Base-by-base conservation (phyloP, 1,284 basidiomycete species). In the Moniliophthora roreri region DNA sequence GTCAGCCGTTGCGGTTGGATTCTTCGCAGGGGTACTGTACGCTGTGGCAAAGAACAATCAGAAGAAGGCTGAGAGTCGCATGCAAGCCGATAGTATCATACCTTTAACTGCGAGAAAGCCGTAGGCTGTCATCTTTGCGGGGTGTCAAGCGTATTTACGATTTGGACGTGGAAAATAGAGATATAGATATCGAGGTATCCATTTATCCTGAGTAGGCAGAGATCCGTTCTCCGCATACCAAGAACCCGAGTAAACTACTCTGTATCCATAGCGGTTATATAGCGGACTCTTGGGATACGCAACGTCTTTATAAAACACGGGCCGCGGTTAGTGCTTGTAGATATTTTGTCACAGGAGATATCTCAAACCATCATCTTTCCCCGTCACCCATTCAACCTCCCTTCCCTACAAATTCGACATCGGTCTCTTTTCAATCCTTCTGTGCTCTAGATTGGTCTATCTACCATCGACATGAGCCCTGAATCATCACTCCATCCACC, bases 21-120 rank as follows among this genome's bases (percentile, higher is more conserved):
- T 98, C 73, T 78, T 97, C 60, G 94, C 96, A 20, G 96, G 95
- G 9, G 66, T 95, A 49, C 76, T 95, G 54, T 96, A 95, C 68
- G 91, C 93, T 16, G 79, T 95, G 11, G 93, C 93, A 47, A 95
- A 95, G 75, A 91, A 85, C 69, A 91, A 91, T 65, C 91, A 93
- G 72, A 89, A 87, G 68, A 89, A 85, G 70, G 66, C 73, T 52
- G 87, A 89, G 60, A 69, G 67, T 55, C 69, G 71, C 53, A 69
- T 65, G 34, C 75, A 77, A 58, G 70, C 74, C 35, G 76, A 79
- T 55, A 60, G 66, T 11, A 76, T 87, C 52, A 77, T 90, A 58
- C 88, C 88, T 24, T 65, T 89, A 58, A 64, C 79, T 55, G 77
- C 70, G 60, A 75, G 80, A 65, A 78, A 74, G 62, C 70, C 72